phyloP scores from a whole-genome alignment of 257 asterid species.

The Solanum chiquidenum region DNA sequence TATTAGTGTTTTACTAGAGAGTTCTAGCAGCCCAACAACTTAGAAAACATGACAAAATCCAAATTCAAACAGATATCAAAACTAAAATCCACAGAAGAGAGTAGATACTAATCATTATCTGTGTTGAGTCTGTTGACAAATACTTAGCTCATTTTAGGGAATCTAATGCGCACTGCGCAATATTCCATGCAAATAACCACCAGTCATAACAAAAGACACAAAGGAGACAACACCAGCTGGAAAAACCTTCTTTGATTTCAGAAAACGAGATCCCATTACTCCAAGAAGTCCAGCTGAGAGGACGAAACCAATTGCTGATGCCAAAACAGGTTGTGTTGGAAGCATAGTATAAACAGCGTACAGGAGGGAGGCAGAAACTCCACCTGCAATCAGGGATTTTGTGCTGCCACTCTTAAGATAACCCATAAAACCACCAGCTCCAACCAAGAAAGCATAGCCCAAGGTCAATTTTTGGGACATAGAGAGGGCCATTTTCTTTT shows the following conservation, averaged over 20 bases:
- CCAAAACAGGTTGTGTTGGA: constrained; percentile 63
- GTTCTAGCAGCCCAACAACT: background rate
- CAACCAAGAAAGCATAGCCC: constrained; percentile 69
- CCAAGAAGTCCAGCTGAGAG: constrained; percentile 61
- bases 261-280: constrained; percentile 84
- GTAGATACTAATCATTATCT: background rate
- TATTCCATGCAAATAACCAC: constrained; percentile 84
- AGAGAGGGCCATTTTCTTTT: constrained; percentile 43
- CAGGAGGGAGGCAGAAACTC: constrained; percentile 48
- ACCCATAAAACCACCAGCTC: constrained; percentile 83
- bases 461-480: constrained; percentile 90
- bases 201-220: constrained; percentile 68
- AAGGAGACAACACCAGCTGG: constrained; percentile 80
- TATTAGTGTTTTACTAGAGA: background rate
- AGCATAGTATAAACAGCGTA: constrained; percentile 44
- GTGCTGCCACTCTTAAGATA: constrained; percentile 85
- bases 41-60: background rate
- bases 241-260: constrained; percentile 71
- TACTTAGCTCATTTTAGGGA: background rate
- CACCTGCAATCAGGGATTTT: constrained; percentile 67
- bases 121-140: background rate
- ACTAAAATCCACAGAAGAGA: background rate
- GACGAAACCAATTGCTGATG: constrained; percentile 64
- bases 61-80: background rate
- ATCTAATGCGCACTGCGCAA: constrained; percentile 46